Percentiles rank a stretch among this genome's conserved stretches.
Conservation (phyloP, 2,329 filamentous ascomycete species). For the Colletotrichum musae region DNA sequence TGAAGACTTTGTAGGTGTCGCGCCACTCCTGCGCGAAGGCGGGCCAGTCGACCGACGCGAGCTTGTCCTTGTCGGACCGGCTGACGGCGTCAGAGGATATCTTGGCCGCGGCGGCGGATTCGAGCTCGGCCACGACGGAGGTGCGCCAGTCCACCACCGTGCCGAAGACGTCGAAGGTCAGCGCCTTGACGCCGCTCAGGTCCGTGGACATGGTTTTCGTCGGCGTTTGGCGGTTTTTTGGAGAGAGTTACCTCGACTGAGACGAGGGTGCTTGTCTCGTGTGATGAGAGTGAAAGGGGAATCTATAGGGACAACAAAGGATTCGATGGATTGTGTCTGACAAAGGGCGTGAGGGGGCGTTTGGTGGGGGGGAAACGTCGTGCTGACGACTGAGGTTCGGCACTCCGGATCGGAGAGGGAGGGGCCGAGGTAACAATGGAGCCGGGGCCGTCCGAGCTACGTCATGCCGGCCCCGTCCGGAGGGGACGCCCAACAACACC, state of each 20-base stretch:
- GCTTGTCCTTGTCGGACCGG: constrained; percentile 58
- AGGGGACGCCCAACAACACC: not conserved
- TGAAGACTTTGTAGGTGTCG: constrained; percentile 74
- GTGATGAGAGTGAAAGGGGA: not conserved
- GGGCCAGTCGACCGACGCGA: constrained; percentile 73
- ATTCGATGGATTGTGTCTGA: not conserved
- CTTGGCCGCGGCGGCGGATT: constrained; percentile 63
- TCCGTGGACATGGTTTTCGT: constrained; percentile 3
- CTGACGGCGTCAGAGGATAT: constrained; percentile 57
- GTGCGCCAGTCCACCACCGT: constrained; percentile 86
- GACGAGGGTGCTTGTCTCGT: too few relatives aligned
- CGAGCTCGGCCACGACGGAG: constrained; percentile 74
- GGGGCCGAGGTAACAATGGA: not conserved
- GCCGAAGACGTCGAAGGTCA: constrained; percentile 84
- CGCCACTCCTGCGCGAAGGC: constrained; percentile 81
- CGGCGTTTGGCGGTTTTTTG: not conserved
- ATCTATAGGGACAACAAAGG: not conserved
- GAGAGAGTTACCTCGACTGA: not conserved
- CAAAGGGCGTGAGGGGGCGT: not conserved
- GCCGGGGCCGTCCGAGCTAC: not conserved
- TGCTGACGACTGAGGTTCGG: not conserved
- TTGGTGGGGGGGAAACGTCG: not conserved
- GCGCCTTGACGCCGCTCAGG: constrained; percentile 62
- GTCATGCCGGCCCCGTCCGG: not conserved
- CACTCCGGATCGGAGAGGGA: not conserved